A percentile compares a stretch with the other conserved stretches of the same genome.
These are phyloP conservation scores for Ailanthus altissimus DNA, from an alignment of 345 rosid genomes.

Conservation along the genomic window DNA sequence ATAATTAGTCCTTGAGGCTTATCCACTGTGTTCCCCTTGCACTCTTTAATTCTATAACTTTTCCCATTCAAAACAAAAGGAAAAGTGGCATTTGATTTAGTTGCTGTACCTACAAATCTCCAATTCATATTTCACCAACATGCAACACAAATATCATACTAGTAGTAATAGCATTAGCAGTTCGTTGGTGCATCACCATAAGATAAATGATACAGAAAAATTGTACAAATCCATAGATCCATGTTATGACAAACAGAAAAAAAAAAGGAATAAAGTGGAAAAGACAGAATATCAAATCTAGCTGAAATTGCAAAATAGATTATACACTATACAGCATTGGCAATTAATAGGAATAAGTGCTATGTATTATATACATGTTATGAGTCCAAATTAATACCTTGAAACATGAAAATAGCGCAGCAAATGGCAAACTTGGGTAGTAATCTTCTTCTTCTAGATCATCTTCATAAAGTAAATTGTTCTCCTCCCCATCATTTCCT, in stretches of 20 bases:
- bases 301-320: not conserved
- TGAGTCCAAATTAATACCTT: slow-evolving; percentile 46
- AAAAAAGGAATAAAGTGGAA: not conserved
- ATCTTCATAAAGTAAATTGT: slow-evolving; percentile 59
- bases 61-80: not conserved
- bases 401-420: slow-evolving; percentile 83
- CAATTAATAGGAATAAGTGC: not conserved
- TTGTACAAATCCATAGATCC: not conserved
- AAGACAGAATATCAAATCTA: not conserved
- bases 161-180: not conserved
- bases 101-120: not conserved
- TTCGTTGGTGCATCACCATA: not conserved
- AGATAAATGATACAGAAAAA: not conserved
- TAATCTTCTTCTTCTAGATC: slow-evolving; percentile 87
- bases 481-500: slow-evolving; percentile 38
- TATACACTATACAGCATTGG: not conserved
- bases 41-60: not conserved
- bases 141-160: not conserved
- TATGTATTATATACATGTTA: not conserved
- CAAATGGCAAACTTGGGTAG: slow-evolving; percentile 91
- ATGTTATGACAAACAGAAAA: not conserved
- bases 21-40: not conserved
- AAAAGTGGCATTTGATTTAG: not conserved
- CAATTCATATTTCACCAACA: not conserved
- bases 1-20: not conserved